These are phyloP conservation scores for Kernera saxatilis DNA, from an alignment of 345 rosid species.

Conservation along the genomic window DNA sequence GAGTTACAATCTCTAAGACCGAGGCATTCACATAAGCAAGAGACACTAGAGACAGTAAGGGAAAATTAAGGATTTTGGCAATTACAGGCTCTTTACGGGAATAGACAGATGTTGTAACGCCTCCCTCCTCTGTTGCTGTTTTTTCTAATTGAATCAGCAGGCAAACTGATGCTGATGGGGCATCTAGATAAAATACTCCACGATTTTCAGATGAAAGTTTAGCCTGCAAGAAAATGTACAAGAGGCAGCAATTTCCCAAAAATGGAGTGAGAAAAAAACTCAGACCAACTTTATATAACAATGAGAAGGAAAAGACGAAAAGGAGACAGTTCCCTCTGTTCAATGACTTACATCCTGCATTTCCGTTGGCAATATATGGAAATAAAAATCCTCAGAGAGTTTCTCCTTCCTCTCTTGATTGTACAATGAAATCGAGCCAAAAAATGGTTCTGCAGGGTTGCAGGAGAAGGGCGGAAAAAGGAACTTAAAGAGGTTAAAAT, in stretches of 20 bases:
- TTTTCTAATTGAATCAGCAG: conserved; percentile 87
- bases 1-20: conserved; percentile 5
- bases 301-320: not conserved
- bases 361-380: conserved; percentile 64
- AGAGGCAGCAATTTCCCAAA: not conserved
- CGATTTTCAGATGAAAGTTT: conserved; percentile 56
- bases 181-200: conserved; percentile 88
- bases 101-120: conserved; percentile 86
- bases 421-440: conserved; percentile 83
- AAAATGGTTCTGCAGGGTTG: conserved; percentile 72
- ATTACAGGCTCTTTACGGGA: conserved; percentile 99
- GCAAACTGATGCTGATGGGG: conserved; percentile 87
- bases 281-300: not conserved
- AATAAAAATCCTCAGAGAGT: conserved; percentile 86
- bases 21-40: conserved; percentile 10
- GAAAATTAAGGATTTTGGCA: not conserved
- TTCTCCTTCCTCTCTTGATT: conserved; percentile 95
- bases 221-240: conserved; percentile 41
- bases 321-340: not conserved
- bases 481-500: conserved; percentile 11
- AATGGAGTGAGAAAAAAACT: not conserved
- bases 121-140: conserved; percentile 92
- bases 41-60: not conserved
- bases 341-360: conserved; percentile 69
- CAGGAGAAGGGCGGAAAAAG: conserved; percentile 26